Evolutionary conservation across 2,329 filamentous ascomycete species (phyloP).

Genomic region (Pseudogymnoascus sp.): DNA sequence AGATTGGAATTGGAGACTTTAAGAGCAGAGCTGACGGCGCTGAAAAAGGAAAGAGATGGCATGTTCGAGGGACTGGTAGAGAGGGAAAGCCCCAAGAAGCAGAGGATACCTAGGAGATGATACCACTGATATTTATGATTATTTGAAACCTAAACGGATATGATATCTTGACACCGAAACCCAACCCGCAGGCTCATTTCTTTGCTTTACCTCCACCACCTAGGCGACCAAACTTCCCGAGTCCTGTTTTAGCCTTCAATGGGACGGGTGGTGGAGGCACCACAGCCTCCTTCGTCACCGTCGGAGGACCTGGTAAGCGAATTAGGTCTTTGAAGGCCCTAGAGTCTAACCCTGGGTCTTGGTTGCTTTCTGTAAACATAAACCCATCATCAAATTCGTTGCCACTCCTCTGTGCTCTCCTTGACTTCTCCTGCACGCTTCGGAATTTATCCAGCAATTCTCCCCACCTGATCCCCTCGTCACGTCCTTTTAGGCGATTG

Average conservation of each 20-base stretch:
- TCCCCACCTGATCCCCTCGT: constrained; percentile 84
- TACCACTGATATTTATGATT: not conserved
- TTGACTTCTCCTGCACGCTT: constrained; percentile 77
- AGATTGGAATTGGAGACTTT: constrained; percentile 62
- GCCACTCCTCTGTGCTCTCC: constrained; percentile 56
- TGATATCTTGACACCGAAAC: not conserved
- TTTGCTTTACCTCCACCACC: constrained; percentile 52
- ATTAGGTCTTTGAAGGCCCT: constrained; percentile 33
- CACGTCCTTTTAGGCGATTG: constrained; percentile 70
- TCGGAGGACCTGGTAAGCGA: constrained; percentile 31
- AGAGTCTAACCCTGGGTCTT: constrained; percentile 25
- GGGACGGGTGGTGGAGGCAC: constrained; percentile 28
- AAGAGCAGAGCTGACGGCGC: constrained; percentile 53
- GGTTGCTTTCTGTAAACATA: constrained; percentile 39
- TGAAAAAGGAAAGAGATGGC: constrained; percentile 59
- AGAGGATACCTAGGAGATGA: constrained; percentile 29
- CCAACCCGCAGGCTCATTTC: constrained; percentile 6
- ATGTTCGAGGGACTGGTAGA: constrained; percentile 69
- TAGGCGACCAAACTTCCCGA: constrained; percentile 64
- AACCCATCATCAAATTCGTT: constrained; percentile 42
- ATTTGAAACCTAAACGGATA: constrained; percentile 1
- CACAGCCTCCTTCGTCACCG: constrained; percentile 43
- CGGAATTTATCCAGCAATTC: constrained; percentile 95
- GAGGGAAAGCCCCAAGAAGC: constrained; percentile 46
- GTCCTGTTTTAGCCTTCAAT: constrained; percentile 53